These are phyloP conservation scores for Sclerotiophoma versabilis DNA, from an alignment of 2,329 filamentous ascomycete genomes.

Conservation along the genomic window DNA sequence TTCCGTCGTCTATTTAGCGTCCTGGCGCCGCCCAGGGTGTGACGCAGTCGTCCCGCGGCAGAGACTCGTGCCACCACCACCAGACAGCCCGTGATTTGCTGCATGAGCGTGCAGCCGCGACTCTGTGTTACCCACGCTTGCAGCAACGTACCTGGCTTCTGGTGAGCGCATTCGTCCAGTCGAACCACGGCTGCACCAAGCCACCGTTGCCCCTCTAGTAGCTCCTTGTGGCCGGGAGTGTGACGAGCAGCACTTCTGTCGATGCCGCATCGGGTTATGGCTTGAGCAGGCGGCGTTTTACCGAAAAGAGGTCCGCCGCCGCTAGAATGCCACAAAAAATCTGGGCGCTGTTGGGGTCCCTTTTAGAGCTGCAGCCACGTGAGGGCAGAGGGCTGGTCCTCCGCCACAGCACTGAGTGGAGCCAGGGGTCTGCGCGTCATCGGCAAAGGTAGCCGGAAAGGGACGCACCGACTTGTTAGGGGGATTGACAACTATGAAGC, in stretches of 20 bases:
- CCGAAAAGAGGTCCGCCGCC: conserved; percentile 36
- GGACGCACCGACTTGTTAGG: conserved; percentile 5
- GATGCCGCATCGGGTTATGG: conserved; percentile 28
- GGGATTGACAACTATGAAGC: background rate
- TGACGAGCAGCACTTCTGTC: conserved; percentile 34
- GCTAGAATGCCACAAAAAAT: conserved; percentile 37
- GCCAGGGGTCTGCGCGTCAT: conserved; percentile 47
- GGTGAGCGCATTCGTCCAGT: conserved; percentile 24
- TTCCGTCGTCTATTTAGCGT: conserved; percentile 42
- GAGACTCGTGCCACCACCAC: conserved; percentile 40
- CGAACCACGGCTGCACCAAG: conserved; percentile 20
- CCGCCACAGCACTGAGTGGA: conserved; percentile 35
- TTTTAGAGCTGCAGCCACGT: conserved; percentile 41
- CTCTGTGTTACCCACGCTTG: conserved; percentile 31
- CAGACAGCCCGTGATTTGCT: conserved; percentile 40
- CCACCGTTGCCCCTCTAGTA: conserved; percentile 21
- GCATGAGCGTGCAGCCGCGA: conserved; percentile 39
- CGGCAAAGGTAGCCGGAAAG: conserved; percentile 38
- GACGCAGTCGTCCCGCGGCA: conserved; percentile 44
- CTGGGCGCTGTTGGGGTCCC: conserved; percentile 27
- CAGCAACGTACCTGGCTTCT: conserved; percentile 41
- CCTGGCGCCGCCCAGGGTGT: conserved; percentile 27
- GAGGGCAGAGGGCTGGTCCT: conserved; percentile 28
- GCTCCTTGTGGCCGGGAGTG: conserved; percentile 22
- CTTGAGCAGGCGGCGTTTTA: conserved; percentile 25